Conservation (phyloP, 1,284 basidiomycete genomes). For the Rugosomyces carneus region DNA sequence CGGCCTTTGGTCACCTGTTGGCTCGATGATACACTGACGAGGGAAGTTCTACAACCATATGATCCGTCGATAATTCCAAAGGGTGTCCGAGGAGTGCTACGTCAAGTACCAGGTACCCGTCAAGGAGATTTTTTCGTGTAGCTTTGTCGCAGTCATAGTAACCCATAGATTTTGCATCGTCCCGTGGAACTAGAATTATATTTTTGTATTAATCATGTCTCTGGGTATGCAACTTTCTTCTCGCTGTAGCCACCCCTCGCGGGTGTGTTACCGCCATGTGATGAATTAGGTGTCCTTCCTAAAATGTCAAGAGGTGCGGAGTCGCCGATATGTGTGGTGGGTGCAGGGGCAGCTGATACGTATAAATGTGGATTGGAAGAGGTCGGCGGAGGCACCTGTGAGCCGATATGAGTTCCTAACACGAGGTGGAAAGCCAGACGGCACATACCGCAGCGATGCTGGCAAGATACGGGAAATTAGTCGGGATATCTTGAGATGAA, state of each 20-base stretch:
- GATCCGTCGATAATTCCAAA: slow-evolving; percentile 1
- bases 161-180: not conserved
- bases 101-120: not conserved
- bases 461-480: slow-evolving; percentile 43
- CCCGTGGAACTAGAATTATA: not conserved
- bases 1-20: slow-evolving; percentile 6
- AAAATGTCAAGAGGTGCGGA: slow-evolving; percentile 20
- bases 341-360: slow-evolving; percentile 20
- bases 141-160: not conserved
- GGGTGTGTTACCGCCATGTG: slow-evolving; percentile 51
- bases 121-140: slow-evolving; percentile 21
- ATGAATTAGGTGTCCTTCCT: slow-evolving; percentile 52
- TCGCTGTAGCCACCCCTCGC: slow-evolving; percentile 23
- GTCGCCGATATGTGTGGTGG: slow-evolving; percentile 13
- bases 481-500: slow-evolving; percentile 48
- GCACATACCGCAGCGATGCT: slow-evolving; percentile 45
- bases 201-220: slow-evolving; percentile 15
- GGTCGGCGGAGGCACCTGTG: slow-evolving; percentile 43
- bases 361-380: slow-evolving; percentile 19
- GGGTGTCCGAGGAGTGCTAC: not conserved
- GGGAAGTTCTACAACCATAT: not conserved
- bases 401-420: slow-evolving; percentile 4
- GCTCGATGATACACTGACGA: slow-evolving; percentile 3
- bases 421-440: slow-evolving; percentile 2
- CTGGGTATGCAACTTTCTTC: slow-evolving; percentile 8